Conservation (phyloP, 2,329 filamentous ascomycete genomes). For the Hortaea sp. region DNA sequence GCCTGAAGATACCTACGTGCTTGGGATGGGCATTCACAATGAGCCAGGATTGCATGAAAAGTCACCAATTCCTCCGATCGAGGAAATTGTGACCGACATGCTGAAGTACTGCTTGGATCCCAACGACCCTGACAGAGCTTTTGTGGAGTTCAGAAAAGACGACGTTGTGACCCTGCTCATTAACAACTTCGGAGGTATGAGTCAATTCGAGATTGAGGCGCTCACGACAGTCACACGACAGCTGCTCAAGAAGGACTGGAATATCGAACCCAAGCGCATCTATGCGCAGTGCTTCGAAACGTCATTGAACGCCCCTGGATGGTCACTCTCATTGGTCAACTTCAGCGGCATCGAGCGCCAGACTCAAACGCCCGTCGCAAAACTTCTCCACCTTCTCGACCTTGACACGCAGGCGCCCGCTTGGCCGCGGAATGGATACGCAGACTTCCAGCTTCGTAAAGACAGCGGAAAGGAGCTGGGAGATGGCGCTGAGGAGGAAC, state of each 20-base stretch:
- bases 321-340: slow-evolving; percentile 46
- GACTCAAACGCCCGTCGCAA: slow-evolving; percentile 28
- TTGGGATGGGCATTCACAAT: slow-evolving; percentile 43
- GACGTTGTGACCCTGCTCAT: slow-evolving; percentile 39
- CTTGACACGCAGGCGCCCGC: slow-evolving; percentile 41
- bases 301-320: slow-evolving; percentile 46
- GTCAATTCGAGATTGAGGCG: slow-evolving; percentile 38
- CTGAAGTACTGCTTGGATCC: slow-evolving; percentile 39
- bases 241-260: slow-evolving; percentile 37
- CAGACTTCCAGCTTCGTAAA: slow-evolving; percentile 11
- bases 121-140: slow-evolving; percentile 38
- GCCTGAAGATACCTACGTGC: slow-evolving; percentile 25
- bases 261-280: slow-evolving; percentile 38
- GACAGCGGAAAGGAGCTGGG: slow-evolving; percentile 13
- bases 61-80: slow-evolving; percentile 39
- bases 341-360: slow-evolving; percentile 36
- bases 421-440: slow-evolving; percentile 42
- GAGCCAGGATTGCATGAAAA: slow-evolving; percentile 38
- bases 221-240: slow-evolving; percentile 32
- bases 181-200: slow-evolving; percentile 42
- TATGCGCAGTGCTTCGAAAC: slow-evolving; percentile 43
- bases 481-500: slow-evolving; percentile 30
- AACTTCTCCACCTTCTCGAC: slow-evolving; percentile 40
- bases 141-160: slow-evolving; percentile 36
- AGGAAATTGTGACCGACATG: slow-evolving; percentile 40